These are phyloP conservation scores for Botrytis tulipae DNA, from an alignment of 2,329 filamentous ascomycete species.

Conservation along the genomic window DNA sequence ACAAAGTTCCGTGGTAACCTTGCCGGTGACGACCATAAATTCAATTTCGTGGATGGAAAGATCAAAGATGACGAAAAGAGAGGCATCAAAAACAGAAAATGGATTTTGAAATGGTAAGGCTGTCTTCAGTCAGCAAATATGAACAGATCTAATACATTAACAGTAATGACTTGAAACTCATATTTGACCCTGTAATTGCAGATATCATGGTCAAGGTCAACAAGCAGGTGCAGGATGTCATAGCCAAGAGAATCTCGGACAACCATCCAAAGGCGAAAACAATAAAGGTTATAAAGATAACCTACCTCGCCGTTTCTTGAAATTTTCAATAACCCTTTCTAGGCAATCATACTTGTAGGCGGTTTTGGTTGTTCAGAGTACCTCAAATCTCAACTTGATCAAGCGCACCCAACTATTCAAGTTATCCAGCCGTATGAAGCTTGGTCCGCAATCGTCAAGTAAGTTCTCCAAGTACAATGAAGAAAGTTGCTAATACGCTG, in stretches of 20 bases:
- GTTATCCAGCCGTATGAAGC: constrained; percentile 28
- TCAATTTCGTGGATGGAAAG: too few species aligned
- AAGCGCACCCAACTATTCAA: constrained; percentile 38
- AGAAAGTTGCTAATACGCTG: not conserved
- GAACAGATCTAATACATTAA: not conserved
- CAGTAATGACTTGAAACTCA: constrained; percentile 54
- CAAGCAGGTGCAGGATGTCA: constrained; percentile 45
- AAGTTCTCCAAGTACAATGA: not conserved
- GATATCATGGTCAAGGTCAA: constrained; percentile 44
- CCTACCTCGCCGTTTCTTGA: constrained; percentile 26
- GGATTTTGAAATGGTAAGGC: constrained; percentile 29
- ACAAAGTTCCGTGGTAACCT: too few species aligned
- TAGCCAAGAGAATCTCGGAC: constrained; percentile 35
- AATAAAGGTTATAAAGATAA: constrained; percentile 40
- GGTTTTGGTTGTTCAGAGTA: constrained; percentile 31
- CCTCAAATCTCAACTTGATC: constrained; percentile 42
- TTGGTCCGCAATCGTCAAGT: constrained; percentile 33
- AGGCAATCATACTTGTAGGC: constrained; percentile 31
- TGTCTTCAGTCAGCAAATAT: too few species aligned
- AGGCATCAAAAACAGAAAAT: too few species aligned
- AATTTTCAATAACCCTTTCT: not conserved
- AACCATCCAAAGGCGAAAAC: constrained; percentile 45
- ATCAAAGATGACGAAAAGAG: constrained; percentile 34
- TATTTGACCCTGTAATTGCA: constrained; percentile 43
- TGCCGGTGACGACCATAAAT: too few species aligned